Evolutionary conservation across 2,329 filamentous ascomycete genomes (phyloP).

Genomic region (Calonectria pseudoreteaudii): DNA sequence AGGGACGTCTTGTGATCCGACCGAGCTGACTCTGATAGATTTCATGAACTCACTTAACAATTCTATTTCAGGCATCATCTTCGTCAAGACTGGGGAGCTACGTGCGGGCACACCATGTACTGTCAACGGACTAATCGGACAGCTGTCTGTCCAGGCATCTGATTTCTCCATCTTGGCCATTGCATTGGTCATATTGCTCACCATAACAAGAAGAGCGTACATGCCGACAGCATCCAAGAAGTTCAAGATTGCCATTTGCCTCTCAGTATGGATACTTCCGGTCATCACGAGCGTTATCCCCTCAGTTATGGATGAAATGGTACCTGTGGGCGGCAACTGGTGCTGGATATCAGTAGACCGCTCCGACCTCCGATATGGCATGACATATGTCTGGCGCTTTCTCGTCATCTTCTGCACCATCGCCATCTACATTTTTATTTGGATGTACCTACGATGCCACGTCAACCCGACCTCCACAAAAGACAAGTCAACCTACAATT

Average conservation of each 20-base stretch:
- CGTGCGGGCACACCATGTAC: slow-evolving; percentile 26
- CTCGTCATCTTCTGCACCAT: slow-evolving; percentile 55
- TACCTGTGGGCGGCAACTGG: slow-evolving; percentile 57
- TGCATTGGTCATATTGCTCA: slow-evolving; percentile 36
- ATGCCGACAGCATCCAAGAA: slow-evolving; percentile 29
- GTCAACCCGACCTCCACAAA: slow-evolving; percentile 14
- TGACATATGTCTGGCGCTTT: slow-evolving; percentile 60
- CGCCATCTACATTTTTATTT: slow-evolving; percentile 56
- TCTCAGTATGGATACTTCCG: slow-evolving; percentile 34
- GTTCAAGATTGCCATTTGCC: slow-evolving; percentile 25
- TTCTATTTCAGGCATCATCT: slow-evolving; percentile 37
- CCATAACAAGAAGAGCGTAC: slow-evolving; percentile 34
- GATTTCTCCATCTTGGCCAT: slow-evolving; percentile 42
- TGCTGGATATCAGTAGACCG: slow-evolving; percentile 57
- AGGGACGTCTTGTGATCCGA: neutral
- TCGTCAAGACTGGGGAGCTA: slow-evolving; percentile 22
- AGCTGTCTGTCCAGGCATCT: slow-evolving; percentile 38
- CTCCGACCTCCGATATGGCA: slow-evolving; percentile 54
- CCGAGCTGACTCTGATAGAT: slow-evolving; percentile 18
- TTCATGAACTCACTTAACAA: slow-evolving; percentile 40
- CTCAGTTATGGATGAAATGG: slow-evolving; percentile 30
- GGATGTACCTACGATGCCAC: slow-evolving; percentile 30
- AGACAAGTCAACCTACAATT: neutral
- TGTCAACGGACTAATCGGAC: slow-evolving; percentile 33
- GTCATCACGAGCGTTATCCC: slow-evolving; percentile 35